These are phyloP conservation scores for Talaromyces wortmannii DNA, from an alignment of 495 filamentous ascomycete genomes.

Conservation along the genomic window DNA sequence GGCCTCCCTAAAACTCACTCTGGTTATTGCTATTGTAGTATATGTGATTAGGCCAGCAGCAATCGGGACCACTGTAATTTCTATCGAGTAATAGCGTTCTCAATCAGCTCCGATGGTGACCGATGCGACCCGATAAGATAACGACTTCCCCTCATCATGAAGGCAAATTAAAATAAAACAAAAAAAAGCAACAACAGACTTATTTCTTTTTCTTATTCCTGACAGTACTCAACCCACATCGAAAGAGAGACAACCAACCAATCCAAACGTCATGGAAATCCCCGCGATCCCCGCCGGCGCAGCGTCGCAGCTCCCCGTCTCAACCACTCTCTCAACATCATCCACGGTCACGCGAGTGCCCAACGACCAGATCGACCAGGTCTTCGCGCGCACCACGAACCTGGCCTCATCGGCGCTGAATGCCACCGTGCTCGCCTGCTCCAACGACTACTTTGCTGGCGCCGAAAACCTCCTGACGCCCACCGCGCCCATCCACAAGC, in stretches of 20 bases:
- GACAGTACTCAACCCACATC: too few species aligned
- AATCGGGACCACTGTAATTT: neutral
- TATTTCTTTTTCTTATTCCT: too few species aligned
- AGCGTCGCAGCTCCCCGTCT: slow-evolving; percentile 6
- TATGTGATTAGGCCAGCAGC: neutral
- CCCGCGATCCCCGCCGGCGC: neutral
- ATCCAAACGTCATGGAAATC: neutral
- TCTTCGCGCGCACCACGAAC: slow-evolving; percentile 59
- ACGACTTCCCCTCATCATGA: neutral
- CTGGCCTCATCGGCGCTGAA: slow-evolving; percentile 69
- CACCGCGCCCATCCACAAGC: slow-evolving; percentile 64
- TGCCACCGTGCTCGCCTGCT: slow-evolving; percentile 67
- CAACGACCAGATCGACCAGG: slow-evolving; percentile 58
- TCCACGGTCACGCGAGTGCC: slow-evolving; percentile 36
- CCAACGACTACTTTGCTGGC: slow-evolving; percentile 85
- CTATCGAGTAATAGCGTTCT: neutral
- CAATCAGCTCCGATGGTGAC: neutral
- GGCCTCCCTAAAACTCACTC: too few species aligned
- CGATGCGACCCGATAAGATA: neutral
- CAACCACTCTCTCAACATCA: slow-evolving; percentile 11
- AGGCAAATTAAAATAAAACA: neutral
- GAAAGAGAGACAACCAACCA: neutral
- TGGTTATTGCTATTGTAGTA: neutral
- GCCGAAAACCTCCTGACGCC: slow-evolving; percentile 75
- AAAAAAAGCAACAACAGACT: too few species aligned